Evolutionary conservation across 345 rosid species (phyloP).

Genomic region (Eucalyptus globulus): DNA sequence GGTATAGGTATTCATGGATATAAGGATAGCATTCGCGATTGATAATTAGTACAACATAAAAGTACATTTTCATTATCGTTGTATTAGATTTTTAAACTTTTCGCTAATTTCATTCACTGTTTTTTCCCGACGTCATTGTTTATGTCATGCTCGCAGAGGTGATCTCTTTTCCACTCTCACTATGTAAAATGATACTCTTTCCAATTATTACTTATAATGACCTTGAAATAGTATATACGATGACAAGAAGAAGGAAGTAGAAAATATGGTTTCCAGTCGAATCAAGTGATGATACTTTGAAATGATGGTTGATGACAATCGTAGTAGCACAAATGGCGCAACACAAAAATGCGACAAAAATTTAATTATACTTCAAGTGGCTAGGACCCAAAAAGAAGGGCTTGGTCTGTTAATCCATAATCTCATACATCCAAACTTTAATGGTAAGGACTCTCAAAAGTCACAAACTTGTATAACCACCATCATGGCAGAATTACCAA

Average conservation of each 20-base stretch:
- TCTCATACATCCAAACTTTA: background rate
- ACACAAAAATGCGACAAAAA: background rate
- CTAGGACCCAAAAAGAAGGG: background rate
- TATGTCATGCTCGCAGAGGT: background rate
- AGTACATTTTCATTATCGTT: background rate
- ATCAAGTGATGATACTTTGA: background rate
- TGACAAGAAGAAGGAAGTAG: background rate
- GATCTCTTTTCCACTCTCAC: background rate
- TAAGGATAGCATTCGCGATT: background rate
- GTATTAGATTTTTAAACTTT: background rate
- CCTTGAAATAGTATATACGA: background rate
- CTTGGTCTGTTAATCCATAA: background rate
- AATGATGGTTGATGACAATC: background rate
- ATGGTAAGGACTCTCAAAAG: background rate
- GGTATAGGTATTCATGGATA: background rate
- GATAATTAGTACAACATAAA: background rate
- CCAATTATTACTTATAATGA: background rate
- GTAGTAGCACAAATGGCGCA: background rate
- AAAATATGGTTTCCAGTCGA: background rate
- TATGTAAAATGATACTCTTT: background rate
- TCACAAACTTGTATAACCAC: background rate
- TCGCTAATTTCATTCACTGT: background rate
- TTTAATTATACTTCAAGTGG: background rate
- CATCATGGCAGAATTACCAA: no score
- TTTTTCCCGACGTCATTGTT: background rate